These are phyloP conservation scores for Rhynchosporium agropyri DNA, from an alignment of 2,329 filamentous ascomycete species.

Conservation along the genomic window DNA sequence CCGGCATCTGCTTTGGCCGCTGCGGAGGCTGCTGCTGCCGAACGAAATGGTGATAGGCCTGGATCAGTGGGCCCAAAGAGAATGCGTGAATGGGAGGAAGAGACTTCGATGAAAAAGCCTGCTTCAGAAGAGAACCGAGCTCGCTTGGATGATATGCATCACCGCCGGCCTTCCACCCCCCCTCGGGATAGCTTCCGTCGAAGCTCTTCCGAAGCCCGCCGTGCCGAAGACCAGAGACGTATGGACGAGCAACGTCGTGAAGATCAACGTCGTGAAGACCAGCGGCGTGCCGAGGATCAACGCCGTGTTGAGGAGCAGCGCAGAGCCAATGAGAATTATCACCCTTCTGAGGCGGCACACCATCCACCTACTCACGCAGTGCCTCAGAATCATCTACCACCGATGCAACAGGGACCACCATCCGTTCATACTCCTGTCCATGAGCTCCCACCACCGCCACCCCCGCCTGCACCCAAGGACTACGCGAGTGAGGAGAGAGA, in stretches of 20 bases:
- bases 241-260: conserved; percentile 60
- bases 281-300: conserved; percentile 55
- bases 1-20: conserved; percentile 67
- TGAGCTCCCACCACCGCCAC: conserved; percentile 49
- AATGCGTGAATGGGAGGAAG: conserved; percentile 90
- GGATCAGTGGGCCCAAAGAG: conserved; percentile 81
- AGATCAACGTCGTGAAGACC: conserved; percentile 36
- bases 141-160: conserved; percentile 80
- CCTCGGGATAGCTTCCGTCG: conserved; percentile 71
- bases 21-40: conserved; percentile 65
- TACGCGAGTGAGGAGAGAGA: conserved; percentile 58
- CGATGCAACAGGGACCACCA: conserved; percentile 62
- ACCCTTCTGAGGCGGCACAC: conserved; percentile 90
- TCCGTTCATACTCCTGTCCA: conserved; percentile 51
- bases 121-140: conserved; percentile 86
- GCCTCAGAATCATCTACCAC: conserved; percentile 58
- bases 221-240: conserved; percentile 65
- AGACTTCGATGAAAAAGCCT: conserved; percentile 73
- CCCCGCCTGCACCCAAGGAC: conserved; percentile 52
- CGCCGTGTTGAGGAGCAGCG: conserved; percentile 63
- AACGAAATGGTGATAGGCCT: conserved; percentile 72
- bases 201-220: conserved; percentile 73
- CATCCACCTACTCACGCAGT: conserved; percentile 69
- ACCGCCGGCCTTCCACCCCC: conserved; percentile 77
- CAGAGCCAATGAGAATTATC: conserved; percentile 76